A percentile compares a stretch with the other conserved stretches of the same genome.
Evolutionary conservation across 495 filamentous ascomycete species (phyloP).

Genomic region (Baudoinia panamericana): DNA sequence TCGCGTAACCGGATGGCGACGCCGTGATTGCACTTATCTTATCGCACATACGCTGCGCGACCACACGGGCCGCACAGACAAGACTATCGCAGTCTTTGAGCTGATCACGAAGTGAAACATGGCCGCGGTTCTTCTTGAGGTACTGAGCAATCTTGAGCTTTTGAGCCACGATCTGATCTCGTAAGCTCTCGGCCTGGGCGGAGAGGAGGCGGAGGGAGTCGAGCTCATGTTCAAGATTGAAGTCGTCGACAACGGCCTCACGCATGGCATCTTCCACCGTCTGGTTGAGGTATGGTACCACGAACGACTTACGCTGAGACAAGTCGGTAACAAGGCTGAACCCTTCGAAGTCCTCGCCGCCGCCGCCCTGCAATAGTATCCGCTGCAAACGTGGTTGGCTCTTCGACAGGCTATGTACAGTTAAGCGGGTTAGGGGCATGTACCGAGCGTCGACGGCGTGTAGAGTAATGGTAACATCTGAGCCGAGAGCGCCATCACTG

Average conservation of each 20-base stretch:
- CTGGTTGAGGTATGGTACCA: no score
- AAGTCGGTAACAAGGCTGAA: no score
- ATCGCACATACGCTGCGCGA: slow-evolving; percentile 16
- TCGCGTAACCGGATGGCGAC: not conserved
- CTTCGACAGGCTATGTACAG: no score
- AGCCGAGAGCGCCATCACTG: no score
- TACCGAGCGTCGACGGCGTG: no score
- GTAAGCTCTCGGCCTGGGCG: slow-evolving; percentile 20
- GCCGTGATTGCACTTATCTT: slow-evolving; percentile 6
- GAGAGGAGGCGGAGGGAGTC: slow-evolving; percentile 24
- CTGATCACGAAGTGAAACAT: slow-evolving; percentile 20
- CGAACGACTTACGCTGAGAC: no score
- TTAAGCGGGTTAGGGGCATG: no score
- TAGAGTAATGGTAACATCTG: no score
- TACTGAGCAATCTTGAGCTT: slow-evolving; percentile 15
- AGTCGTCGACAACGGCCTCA: not conserved
- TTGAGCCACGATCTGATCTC: slow-evolving; percentile 20
- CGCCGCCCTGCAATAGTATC: no score
- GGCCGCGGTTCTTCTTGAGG: slow-evolving; percentile 21
- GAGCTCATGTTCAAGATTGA: slow-evolving; percentile 22
- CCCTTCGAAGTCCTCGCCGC: no score
- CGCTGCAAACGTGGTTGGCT: no score
- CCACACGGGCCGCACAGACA: slow-evolving; percentile 21
- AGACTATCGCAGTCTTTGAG: slow-evolving; percentile 30
- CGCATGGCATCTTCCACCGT: no score